phyloP scores from a whole-genome alignment of 2,329 filamentous ascomycete genomes.

The Ilyonectria robusta region DNA sequence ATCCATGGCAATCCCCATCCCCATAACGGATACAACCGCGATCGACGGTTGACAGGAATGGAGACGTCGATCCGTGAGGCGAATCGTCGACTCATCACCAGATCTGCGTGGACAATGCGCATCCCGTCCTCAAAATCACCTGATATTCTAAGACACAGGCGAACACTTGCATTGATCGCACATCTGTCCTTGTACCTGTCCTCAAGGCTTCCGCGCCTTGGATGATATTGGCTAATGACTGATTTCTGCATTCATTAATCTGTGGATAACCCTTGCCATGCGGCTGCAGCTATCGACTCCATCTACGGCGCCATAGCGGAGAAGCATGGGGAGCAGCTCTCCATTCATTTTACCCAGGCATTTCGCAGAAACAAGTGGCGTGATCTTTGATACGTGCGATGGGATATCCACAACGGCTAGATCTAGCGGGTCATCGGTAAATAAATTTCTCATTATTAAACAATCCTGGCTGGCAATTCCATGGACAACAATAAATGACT shows the following conservation, averaged over 20 bases:
- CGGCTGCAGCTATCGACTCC: constrained; percentile 4
- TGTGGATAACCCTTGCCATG: constrained; percentile 17
- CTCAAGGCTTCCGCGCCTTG: background rate
- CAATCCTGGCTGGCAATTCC: background rate
- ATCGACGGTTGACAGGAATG: constrained; percentile 35
- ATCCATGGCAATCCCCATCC: constrained; percentile 19
- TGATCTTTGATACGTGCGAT: constrained; percentile 15
- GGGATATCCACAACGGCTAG: background rate
- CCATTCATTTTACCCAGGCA: constrained; percentile 3
- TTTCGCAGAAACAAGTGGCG: constrained; percentile 8
- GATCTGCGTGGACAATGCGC: background rate
- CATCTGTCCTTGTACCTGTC: background rate
- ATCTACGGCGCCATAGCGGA: constrained; percentile 12
- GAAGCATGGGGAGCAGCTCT: constrained; percentile 6
- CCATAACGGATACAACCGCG: constrained; percentile 36
- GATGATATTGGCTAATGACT: background rate
- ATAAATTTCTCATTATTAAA: background rate
- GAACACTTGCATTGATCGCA: background rate
- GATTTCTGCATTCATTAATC: background rate
- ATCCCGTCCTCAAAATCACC: background rate
- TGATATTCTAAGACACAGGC: background rate
- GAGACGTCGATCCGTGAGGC: constrained; percentile 24
- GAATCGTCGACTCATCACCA: background rate
- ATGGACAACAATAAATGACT: background rate
- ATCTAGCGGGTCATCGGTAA: background rate